phyloP scores from a whole-genome alignment of 495 filamentous ascomycete genomes.

The Penicillium malachiteum region DNA sequence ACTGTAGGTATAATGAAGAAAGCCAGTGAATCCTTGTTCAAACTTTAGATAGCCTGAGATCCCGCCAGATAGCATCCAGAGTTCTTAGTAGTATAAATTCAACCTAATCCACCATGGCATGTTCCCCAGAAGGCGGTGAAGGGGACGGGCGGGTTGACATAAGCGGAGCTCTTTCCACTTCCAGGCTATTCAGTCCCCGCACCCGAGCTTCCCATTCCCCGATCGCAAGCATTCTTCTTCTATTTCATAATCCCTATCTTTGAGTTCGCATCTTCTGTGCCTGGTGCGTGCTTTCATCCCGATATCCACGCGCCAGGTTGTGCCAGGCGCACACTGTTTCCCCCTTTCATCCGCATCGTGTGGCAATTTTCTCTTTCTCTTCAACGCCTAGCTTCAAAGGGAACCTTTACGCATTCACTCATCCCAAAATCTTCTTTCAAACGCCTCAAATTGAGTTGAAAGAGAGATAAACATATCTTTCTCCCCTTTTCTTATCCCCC shows the following conservation, averaged over 20 bases:
- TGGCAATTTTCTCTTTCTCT: constrained; percentile 15
- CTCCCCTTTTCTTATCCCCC: background rate
- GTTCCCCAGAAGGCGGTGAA: constrained; percentile 4
- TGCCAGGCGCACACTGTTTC: constrained; percentile 16
- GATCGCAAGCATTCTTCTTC: constrained; percentile 6
- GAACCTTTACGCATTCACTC: background rate
- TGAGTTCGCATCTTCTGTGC: background rate
- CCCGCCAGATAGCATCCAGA: background rate
- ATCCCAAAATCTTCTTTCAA: background rate
- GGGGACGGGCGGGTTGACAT: constrained; percentile 13
- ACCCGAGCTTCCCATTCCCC: constrained; percentile 6
- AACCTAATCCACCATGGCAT: background rate
- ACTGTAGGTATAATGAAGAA: background rate
- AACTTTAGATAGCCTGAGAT: background rate
- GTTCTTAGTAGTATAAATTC: background rate
- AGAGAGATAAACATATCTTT: background rate
- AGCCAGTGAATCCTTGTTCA: background rate
- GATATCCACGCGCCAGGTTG: constrained; percentile 16
- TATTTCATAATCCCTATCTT: constrained; percentile 6
- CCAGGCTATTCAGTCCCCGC: constrained; percentile 13
- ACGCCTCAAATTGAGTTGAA: background rate
- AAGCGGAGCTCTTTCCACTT: constrained; percentile 15
- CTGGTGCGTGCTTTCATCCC: constrained; percentile 9
- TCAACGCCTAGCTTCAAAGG: too few species aligned
- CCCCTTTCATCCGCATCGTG: constrained; percentile 12